Base-by-base conservation (phyloP, 371 early-diverging fungal species). In the Rhizopus sp. region DNA sequence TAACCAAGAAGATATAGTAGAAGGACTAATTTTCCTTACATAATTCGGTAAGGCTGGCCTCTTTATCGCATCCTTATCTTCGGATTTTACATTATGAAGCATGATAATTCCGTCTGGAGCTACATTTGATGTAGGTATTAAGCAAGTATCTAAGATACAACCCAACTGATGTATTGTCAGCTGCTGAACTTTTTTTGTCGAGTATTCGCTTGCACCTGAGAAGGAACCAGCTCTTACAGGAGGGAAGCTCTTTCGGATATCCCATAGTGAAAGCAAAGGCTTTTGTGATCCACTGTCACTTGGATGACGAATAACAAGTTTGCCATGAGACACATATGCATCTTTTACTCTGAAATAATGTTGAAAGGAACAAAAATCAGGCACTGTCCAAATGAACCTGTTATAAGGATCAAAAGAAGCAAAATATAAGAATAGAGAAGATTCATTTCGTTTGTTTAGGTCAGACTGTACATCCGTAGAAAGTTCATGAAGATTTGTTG, bases 251-350 rank as follows among this genome's bases (percentile, higher is more conserved):
- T 70, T 66, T 45, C 70, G n/a, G 38, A 70, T 66, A 50, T 70
- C 70, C 70, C 70, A 66, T 41, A 70, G 60, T 23, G 67, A 66
- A 30, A 49, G 53, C 48, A 68, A 41, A 7, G 46, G n/a, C 12
- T 53, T 52, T 35, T 59, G 55, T 38, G 13, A 49, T 16, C 32
- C 37, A 32, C 3, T 30, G 9, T 57, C 57, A 54, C 57, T 41
- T 29, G 58, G 50, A 15, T 58, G 58, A 44, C 70, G 45, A 30
- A 78, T 30, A 9, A 78, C 53, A 45, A 78, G 57, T 47, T 75
- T 78, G 7, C 79, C 79, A 57, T 78, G 79, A 29, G 72, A 75
- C 16, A 78, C 79, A 68, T 75, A 78, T 0, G 67, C 58, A 69
- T 75, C 70, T 55, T 78, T 75, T 1, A 78, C 76, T 56, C 58